Conservation (phyloP, 2,329 filamentous ascomycete genomes). For the Cadophora gregata region DNA sequence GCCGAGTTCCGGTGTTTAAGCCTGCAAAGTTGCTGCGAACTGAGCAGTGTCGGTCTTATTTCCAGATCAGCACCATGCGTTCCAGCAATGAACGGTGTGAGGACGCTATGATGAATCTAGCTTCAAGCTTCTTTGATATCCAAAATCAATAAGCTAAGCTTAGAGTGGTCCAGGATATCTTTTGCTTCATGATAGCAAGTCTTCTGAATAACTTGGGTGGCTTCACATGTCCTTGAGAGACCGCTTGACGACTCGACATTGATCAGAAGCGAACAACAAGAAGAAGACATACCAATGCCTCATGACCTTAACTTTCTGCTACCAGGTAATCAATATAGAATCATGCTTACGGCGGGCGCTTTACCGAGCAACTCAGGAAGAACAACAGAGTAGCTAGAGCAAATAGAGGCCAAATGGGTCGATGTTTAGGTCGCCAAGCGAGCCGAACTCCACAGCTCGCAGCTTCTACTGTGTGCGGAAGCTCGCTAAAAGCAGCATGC, state of each 20-base stretch:
- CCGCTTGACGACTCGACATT: too few species aligned
- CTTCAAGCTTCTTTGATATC: not conserved
- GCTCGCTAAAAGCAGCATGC: conserved; percentile 1
- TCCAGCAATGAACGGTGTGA: too few species aligned
- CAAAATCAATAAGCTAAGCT: not conserved
- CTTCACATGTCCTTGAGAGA: not conserved
- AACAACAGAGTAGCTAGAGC: not conserved
- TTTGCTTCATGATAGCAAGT: too few species aligned
- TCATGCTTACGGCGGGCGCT: not conserved
- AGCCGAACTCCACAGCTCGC: not conserved
- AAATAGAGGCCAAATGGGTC: not conserved
- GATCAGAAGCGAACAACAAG: too few species aligned
- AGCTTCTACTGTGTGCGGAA: not conserved
- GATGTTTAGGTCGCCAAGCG: not conserved
- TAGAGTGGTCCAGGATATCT: not conserved
- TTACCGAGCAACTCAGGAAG: too few species aligned
- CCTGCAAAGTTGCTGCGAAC: not conserved
- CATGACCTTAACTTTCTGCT: too few species aligned
- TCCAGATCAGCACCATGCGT: not conserved
- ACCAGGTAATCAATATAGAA: not conserved
- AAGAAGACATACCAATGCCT: too few species aligned
- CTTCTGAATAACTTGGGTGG: too few species aligned
- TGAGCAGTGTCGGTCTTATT: not conserved
- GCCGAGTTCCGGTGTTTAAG: not conserved
- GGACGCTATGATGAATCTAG: too few species aligned